phyloP scores from a whole-genome alignment of 257 asterid species.

The Rauvolfia tetraphylla region DNA sequence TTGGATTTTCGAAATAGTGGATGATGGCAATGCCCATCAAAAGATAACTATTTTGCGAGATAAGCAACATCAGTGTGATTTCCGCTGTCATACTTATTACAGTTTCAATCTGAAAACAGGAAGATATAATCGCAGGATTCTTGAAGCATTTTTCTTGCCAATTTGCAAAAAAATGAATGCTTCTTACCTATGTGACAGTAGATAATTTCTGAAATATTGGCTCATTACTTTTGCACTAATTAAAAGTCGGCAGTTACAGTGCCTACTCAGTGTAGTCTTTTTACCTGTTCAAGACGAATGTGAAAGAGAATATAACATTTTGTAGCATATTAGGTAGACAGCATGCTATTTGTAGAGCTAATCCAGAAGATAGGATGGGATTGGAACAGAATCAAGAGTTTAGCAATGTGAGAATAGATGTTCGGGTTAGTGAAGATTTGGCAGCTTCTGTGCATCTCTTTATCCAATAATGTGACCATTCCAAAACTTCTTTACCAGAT shows the following conservation, averaged over 20 bases:
- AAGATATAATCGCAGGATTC: background rate
- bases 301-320: background rate
- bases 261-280: background rate
- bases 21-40: background rate
- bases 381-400: background rate
- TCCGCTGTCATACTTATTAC: background rate
- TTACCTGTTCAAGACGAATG: background rate
- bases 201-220: background rate
- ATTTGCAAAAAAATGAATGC: background rate
- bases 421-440: background rate
- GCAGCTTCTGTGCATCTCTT: background rate
- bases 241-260: background rate
- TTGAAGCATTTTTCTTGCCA: background rate
- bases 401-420: background rate
- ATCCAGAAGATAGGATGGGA: background rate
- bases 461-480: background rate
- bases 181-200: background rate
- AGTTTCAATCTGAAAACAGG: background rate
- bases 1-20: background rate
- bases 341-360: background rate
- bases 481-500: background rate
- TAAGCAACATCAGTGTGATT: background rate
- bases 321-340: background rate
- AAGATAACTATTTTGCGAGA: background rate
- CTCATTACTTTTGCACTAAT: background rate